Evolutionary conservation across 2,329 filamentous ascomycete species (phyloP).

Genomic region (Colletotrichum navitas): DNA sequence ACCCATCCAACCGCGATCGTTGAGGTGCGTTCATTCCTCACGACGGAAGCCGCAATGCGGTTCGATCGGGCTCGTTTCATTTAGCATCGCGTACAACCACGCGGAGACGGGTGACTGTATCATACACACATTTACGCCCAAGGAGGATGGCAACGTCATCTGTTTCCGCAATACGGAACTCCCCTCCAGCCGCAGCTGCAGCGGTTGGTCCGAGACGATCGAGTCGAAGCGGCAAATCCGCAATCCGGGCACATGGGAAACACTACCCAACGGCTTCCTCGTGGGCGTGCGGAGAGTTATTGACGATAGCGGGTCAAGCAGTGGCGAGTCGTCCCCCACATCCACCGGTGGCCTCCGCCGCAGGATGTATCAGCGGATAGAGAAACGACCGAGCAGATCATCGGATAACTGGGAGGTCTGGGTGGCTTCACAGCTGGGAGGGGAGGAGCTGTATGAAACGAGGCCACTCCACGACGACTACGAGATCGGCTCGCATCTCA

Average conservation of each 20-base stretch:
- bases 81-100: slow-evolving; percentile 75
- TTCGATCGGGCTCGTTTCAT: slow-evolving; percentile 67
- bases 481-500: slow-evolving; percentile 65
- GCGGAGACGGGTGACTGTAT: slow-evolving; percentile 71
- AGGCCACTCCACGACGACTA: slow-evolving; percentile 57
- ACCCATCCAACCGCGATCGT: slow-evolving; percentile 68
- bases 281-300: slow-evolving; percentile 70
- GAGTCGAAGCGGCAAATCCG: slow-evolving; percentile 66
- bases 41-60: slow-evolving; percentile 66
- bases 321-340: slow-evolving; percentile 41
- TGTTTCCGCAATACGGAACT: slow-evolving; percentile 64
- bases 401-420: slow-evolving; percentile 66
- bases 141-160: slow-evolving; percentile 66
- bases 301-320: slow-evolving; percentile 44
- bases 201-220: slow-evolving; percentile 64
- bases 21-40: slow-evolving; percentile 70
- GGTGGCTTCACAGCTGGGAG: slow-evolving; percentile 62
- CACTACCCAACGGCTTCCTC: slow-evolving; percentile 70
- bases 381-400: slow-evolving; percentile 45
- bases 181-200: slow-evolving; percentile 58
- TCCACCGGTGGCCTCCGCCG: slow-evolving; percentile 48
- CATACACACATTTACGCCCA: slow-evolving; percentile 72
- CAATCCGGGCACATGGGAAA: slow-evolving; percentile 76
- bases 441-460: slow-evolving; percentile 60
- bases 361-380: slow-evolving; percentile 44